Evolutionary conservation across 306 rosid species (phyloP), one percentile per base, ranked within the genome.

Genomic region (Hippophae tibetana): DNA sequence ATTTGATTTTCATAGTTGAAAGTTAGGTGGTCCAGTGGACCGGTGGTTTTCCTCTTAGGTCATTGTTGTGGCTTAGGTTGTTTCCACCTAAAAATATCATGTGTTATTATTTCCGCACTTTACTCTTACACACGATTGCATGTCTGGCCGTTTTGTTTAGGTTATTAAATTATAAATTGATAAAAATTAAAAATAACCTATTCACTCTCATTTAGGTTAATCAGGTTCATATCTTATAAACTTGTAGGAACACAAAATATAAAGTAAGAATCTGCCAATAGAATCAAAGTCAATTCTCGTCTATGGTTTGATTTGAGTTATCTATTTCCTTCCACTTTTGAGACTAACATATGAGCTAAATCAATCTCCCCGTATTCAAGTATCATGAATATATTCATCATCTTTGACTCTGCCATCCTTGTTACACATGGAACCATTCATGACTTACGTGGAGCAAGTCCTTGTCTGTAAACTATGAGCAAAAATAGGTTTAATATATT

Each of bases 361-460:
- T 92, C 98, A 47, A 92, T 87, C 84, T 92, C 96, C 47, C 98
- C 96, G 58, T 92, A 87, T 75, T 92, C 98, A 55, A 87, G 98
- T 43, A 92, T 93, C 98, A 92, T 92, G 85, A 83, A 92, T 67
- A 92, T 92, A 68, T 42, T 88, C 93, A 60, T 92, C 98, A 65
- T 87, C 93, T 79, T 80, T 92, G 76, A 92, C 98, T 70, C 89
- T 74, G 38, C 86, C 92, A 76, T 87, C 95, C 70, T 85, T 92
- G 71, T 69, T 80, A 77, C 70, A 76, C 60, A 77, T 66, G 74
- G 82, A 83, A 49, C 96, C 96, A 52, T 76, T 85, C 82, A 78
- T 48, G 47, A 92, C 98, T 63, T 76, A 18, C 89, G 68, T 69
- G 83, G 12, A 83, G 86, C 79, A 92, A 82, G 73, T 86, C 82